Conservation (phyloP, 805 yeast species). For the Scheffersomyces ergatensis region DNA sequence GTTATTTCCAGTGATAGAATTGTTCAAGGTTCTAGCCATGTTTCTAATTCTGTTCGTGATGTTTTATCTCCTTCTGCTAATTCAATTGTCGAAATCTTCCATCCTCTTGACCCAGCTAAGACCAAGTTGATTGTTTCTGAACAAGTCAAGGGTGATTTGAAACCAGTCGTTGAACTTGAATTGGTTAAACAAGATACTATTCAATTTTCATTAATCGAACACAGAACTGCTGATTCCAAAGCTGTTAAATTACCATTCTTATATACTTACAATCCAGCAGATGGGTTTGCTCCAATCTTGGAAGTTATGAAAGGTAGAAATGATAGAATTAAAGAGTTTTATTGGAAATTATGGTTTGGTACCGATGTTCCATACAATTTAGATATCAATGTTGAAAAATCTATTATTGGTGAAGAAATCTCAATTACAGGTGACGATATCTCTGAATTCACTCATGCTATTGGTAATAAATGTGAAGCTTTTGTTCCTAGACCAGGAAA, state of each 20-base stretch:
- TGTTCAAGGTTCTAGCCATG: slow-evolving; percentile 83
- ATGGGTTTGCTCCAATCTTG: slow-evolving; percentile 93
- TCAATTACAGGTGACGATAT: slow-evolving; percentile 74
- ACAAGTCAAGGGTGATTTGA: slow-evolving; percentile 65
- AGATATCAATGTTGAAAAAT: slow-evolving; percentile 67
- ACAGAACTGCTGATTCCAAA: slow-evolving; percentile 74
- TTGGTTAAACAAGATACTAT: slow-evolving; percentile 52
- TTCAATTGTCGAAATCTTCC: slow-evolving; percentile 57
- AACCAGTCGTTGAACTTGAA: slow-evolving; percentile 64
- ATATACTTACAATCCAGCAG: slow-evolving; percentile 75
- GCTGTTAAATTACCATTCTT: slow-evolving; percentile 76
- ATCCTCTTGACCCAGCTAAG: slow-evolving; percentile 47
- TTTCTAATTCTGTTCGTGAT: slow-evolving; percentile 73
- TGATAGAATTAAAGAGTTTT: slow-evolving; percentile 88
- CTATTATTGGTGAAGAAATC: slow-evolving; percentile 67
- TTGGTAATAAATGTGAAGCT: slow-evolving; percentile 96
- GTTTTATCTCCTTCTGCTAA: slow-evolving; percentile 72
- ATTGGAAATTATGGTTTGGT: slow-evolving; percentile 98
- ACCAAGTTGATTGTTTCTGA: slow-evolving; percentile 63
- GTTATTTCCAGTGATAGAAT: slow-evolving; percentile 74
- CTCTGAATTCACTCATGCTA: slow-evolving; percentile 92
- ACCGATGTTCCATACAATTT: slow-evolving; percentile 55
- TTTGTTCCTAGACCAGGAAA: slow-evolving; percentile 87
- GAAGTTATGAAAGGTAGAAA: slow-evolving; percentile 91
- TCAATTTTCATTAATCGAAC: slow-evolving; percentile 75